phyloP scores from a whole-genome alignment of 108 stramenopile genomes.

The Cylindrotheca fusiformis region DNA sequence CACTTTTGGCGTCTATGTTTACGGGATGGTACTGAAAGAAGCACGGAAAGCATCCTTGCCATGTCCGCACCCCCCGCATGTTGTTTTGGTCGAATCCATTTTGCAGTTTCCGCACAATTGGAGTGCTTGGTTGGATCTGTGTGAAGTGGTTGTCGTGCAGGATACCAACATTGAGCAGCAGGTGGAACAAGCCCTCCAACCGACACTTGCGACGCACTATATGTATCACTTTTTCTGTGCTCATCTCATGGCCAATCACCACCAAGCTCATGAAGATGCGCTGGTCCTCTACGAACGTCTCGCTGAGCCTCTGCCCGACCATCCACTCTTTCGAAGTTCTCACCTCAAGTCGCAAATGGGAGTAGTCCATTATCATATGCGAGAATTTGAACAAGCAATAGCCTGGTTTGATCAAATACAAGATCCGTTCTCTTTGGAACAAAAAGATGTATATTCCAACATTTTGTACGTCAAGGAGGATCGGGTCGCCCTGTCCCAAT shows the following conservation, averaged over 20 bases:
- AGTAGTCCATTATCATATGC: conserved; percentile 86
- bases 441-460: conserved; percentile 93
- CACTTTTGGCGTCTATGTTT: conserved; percentile 92
- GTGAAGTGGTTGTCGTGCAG: conserved; percentile 37
- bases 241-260: conserved; percentile 88
- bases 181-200: conserved; percentile 53
- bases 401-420: conserved; percentile 74
- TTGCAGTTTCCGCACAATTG: conserved; percentile 88
- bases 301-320: conserved; percentile 43
- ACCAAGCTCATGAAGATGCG: conserved; percentile 80
- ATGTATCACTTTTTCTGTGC: conserved; percentile 90
- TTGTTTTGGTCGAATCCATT: conserved; percentile 70
- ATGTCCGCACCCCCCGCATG: conserved; percentile 45
- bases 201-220: conserved; percentile 55
- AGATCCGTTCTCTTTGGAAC: conserved; percentile 88
- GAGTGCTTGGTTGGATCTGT: conserved; percentile 96
- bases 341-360: conserved; percentile 77
- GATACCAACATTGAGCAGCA: conserved; percentile 57
- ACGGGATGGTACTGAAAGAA: conserved; percentile 48
- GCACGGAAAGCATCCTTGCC: conserved; percentile 24
- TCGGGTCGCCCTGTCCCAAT: conserved; percentile 62
- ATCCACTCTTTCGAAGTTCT: conserved; percentile 65
- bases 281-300: conserved; percentile 64
- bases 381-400: conserved; percentile 89
- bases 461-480: conserved; percentile 96